Base-by-base conservation (phyloP, 331 rosid species). In the Phaseolus coccineus region DNA sequence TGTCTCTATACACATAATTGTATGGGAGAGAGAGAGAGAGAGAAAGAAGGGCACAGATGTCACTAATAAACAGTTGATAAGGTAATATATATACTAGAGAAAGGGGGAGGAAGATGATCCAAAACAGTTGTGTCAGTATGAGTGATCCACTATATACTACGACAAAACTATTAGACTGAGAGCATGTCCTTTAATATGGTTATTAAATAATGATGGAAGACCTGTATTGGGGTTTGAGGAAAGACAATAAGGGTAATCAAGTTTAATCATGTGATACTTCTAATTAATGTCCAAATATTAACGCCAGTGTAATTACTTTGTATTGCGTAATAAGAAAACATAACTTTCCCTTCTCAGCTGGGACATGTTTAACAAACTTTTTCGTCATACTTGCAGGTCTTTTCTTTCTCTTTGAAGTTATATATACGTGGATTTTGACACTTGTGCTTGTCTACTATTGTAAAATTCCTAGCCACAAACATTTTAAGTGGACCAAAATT, bases 311-410 rank as follows among this genome's bases (percentile, higher is more conserved):
- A 48, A 28, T 69, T 78, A 30, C 61, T 84, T 52, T 78, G 67
- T 64, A 30, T 66, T 63, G 78, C 42, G 50, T 57, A 40, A 77
- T 87, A 70, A 56, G 47, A 71, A 66, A 35, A 67, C 65, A 37
- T 44, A 48, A 68, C 72, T 80, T 86, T 80, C 89, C 80, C 75
- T 80, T 83, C 83, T 80, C 69, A 77, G 83, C 69, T 80, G 79
- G 82, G 87, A 80, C 89, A 80, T 59, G 83, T 80, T 77, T 83
- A 80, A 86, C 89, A 83, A 80, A 83, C 88, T 83, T 83, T 82
- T 73, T 77, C 83, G 81, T 83, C 89, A 83, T 75, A 71, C 83
- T 59, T 76, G 78, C 85, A 76, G 80, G 73, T 69, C 76, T 79
- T 57, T 68, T 33, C 59, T 81, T 59, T 74, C 80, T 69, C 55